Evolutionary conservation across 2,329 filamentous ascomycete species (phyloP).

Genomic region (Botryotinia convoluta): DNA sequence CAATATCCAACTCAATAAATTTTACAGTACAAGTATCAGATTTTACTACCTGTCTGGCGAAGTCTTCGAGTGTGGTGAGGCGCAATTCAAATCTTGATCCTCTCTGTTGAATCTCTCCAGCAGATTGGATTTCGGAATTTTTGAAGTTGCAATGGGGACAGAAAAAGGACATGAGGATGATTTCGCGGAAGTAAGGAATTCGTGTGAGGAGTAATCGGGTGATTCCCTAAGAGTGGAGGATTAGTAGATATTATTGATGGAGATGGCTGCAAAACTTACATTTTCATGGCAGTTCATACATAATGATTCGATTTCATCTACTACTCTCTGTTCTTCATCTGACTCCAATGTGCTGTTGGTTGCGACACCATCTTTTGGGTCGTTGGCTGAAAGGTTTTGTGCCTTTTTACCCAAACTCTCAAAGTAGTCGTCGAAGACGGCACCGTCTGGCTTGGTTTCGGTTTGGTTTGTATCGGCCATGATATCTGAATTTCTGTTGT

Average conservation of each 20-base stretch:
- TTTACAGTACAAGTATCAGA: slow-evolving; percentile 83
- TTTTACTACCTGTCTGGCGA: slow-evolving; percentile 87
- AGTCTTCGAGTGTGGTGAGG: slow-evolving; percentile 68
- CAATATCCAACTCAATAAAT: slow-evolving; percentile 87
- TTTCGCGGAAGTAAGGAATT: slow-evolving; percentile 96
- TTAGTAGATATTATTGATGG: slow-evolving; percentile 2
- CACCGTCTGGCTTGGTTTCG: slow-evolving; percentile 42
- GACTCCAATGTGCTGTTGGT: slow-evolving; percentile 28
- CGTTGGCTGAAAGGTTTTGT: slow-evolving; percentile 47
- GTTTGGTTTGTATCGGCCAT: slow-evolving; percentile 47
- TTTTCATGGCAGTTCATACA: slow-evolving; percentile 86
- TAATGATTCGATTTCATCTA: slow-evolving; percentile 71
- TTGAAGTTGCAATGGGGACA: slow-evolving; percentile 86
- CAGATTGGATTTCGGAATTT: slow-evolving; percentile 92
- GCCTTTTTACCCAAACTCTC: slow-evolving; percentile 62
- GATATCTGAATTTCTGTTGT: neutral
- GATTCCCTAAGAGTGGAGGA: slow-evolving; percentile 56
- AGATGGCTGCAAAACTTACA: slow-evolving; percentile 43
- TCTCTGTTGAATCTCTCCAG: slow-evolving; percentile 86
- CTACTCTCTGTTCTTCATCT: slow-evolving; percentile 52
- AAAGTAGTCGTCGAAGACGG: slow-evolving; percentile 56
- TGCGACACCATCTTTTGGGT: slow-evolving; percentile 32
- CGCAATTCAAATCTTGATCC: slow-evolving; percentile 82
- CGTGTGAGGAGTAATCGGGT: slow-evolving; percentile 85
- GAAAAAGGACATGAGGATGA: slow-evolving; percentile 94